Conservation (phyloP, 2,329 filamentous ascomycete species). For the Ophiocordyceps robertsii region DNA sequence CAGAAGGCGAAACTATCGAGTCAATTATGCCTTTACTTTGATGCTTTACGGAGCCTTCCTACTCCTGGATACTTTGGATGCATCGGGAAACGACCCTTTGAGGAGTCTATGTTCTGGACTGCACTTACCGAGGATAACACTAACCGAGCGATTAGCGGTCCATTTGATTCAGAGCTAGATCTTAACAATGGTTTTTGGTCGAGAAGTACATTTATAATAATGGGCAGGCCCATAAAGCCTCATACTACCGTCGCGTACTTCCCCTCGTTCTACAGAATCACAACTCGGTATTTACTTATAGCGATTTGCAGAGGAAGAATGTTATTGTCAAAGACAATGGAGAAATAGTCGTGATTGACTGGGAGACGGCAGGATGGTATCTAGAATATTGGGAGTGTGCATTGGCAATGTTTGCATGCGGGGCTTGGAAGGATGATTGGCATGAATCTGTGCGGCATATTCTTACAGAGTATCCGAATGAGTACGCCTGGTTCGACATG, state of each 20-base stretch:
- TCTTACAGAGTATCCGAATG: slow-evolving; percentile 8
- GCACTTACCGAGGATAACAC: slow-evolving; percentile 1
- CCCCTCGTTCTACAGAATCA: slow-evolving; percentile 1
- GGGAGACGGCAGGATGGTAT: slow-evolving; percentile 11
- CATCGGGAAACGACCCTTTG: slow-evolving; percentile 5
- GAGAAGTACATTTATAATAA: background rate
- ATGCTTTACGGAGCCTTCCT: slow-evolving; percentile 1
- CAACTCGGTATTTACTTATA: slow-evolving; percentile 1
- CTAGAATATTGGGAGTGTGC: slow-evolving; percentile 12
- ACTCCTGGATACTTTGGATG: slow-evolving; percentile 8
- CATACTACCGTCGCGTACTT: slow-evolving; percentile 20
- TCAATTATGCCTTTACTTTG: background rate
- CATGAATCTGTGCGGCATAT: slow-evolving; percentile 6
- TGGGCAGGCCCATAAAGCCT: background rate
- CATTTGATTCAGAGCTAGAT: background rate
- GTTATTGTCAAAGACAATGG: background rate
- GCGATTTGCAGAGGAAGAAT: slow-evolving; percentile 2
- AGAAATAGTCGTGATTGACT: slow-evolving; percentile 1
- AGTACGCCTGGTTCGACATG: slow-evolving; percentile 8
- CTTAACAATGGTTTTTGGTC: background rate
- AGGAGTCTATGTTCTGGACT: slow-evolving; percentile 6
- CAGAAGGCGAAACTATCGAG: slow-evolving; percentile 1
- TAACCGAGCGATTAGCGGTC: slow-evolving; percentile 3
- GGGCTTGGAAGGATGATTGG: slow-evolving; percentile 10
- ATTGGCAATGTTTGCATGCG: background rate